Percentiles rank a stretch among this genome's conserved stretches.
These are phyloP conservation scores for Camellia japonica DNA, from an alignment of 148 eudicot species.

Conservation along the genomic window DNA sequence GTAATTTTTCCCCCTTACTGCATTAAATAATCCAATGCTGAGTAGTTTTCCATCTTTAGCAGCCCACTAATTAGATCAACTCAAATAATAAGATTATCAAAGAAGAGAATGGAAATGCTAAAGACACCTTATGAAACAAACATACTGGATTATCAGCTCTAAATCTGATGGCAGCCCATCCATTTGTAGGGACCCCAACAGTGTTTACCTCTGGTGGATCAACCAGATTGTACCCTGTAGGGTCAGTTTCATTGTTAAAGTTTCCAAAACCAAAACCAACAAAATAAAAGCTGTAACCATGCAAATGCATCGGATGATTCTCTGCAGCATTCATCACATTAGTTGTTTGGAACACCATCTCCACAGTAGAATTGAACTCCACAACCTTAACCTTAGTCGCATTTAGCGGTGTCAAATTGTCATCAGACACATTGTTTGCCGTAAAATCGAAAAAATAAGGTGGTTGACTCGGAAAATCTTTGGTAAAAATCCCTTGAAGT, in stretches of 20 bases:
- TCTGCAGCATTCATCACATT: slow-evolving; percentile 21
- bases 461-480: slow-evolving; percentile 25
- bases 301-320: slow-evolving; percentile 40
- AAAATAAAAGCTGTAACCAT: slow-evolving; percentile 29
- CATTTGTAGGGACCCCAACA: slow-evolving; percentile 28
- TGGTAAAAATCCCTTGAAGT: slow-evolving; percentile 9
- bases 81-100: not conserved
- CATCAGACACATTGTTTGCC: not conserved
- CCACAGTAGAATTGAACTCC: slow-evolving; percentile 23
- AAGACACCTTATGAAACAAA: not conserved
- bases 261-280: slow-evolving; percentile 32
- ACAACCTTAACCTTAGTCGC: slow-evolving; percentile 21
- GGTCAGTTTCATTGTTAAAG: slow-evolving; percentile 16
- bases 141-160: slow-evolving; percentile 32
- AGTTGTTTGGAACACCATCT: slow-evolving; percentile 31
- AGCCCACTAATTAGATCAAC: too few relatives aligned
- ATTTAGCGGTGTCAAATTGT: slow-evolving; percentile 7
- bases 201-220: slow-evolving; percentile 31
- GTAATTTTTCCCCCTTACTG: too few relatives aligned
- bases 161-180: slow-evolving; percentile 37
- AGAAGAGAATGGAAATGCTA: not conserved
- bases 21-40: not conserved
- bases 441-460: slow-evolving; percentile 20
- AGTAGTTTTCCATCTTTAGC: too few relatives aligned
- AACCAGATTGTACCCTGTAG: slow-evolving; percentile 23